Evolutionary conservation across 1,284 basidiomycete species (phyloP), one percentile per base, ranked within the genome.

Genomic region (Fereydounia khargensis): DNA sequence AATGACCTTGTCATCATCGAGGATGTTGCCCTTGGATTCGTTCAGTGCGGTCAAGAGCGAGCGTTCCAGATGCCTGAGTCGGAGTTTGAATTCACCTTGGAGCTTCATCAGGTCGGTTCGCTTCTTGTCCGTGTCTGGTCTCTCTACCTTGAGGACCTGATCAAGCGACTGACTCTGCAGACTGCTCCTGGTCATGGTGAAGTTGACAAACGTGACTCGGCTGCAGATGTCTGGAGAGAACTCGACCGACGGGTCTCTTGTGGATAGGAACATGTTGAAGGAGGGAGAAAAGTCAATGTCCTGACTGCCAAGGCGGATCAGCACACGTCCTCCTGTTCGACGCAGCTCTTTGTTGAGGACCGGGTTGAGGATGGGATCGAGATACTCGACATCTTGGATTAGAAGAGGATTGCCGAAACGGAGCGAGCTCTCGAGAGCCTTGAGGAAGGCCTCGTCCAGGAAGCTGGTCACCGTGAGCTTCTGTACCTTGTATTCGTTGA

Each of bases 231-330:
- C 94, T 1, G 95, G 91, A 17, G 94, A 89, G 78, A 98, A 96
- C 70, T 96, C 91, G 56, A 96, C 88, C 0, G 91, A 94, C 1
- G 96, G 92, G 77, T 98, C 92, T 19, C 94, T 82, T 7, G 95
- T 99, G 3, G 95, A 90, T 38, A 99, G 82, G 83, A 98, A 98
- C 89, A 99, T 94, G 9, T 54, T 59, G 81, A 99, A 99, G 10
- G 92, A 86, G 3, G 96, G 95, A 0, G 94, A 97, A 77, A 97
- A 98, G 78, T 99, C 95, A 75, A 99, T 97, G 64, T 99, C 96
- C 79, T 98, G 94, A 74, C 83, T 95, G n/a, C 95, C 95, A 20
- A 99, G 82, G 36, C 95, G 88, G 68, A 99, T 97, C 36, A 98
- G 84, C 10, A 98, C 91, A 77, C 95, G 91, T 33, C 95, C 95